Conservation (phyloP, 305 asterid genomes). For the Fraxinus albicans region DNA sequence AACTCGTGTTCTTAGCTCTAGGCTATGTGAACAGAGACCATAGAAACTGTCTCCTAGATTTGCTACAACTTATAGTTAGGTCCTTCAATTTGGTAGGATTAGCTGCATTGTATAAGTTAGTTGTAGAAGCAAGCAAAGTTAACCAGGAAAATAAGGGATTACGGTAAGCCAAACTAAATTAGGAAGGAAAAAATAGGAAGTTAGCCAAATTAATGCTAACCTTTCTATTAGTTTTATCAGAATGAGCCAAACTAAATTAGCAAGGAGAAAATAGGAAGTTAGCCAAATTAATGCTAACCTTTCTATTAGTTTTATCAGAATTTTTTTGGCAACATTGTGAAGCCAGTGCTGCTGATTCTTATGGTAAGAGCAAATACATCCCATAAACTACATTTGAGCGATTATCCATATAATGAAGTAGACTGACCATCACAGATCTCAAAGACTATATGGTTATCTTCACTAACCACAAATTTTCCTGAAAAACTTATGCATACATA, state of each 20-base stretch:
- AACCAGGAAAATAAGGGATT: slow-evolving; percentile 3
- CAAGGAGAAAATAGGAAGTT: slow-evolving; percentile 2
- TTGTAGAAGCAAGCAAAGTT: slow-evolving; percentile 1
- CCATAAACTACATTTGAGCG: not conserved
- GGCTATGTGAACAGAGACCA: slow-evolving; percentile 10
- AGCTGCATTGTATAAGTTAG: not conserved
- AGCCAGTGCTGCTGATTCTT: slow-evolving; percentile 5
- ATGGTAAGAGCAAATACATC: not conserved
- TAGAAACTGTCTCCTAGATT: not conserved
- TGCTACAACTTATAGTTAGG: slow-evolving; percentile 6
- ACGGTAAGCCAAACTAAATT: slow-evolving; percentile 10
- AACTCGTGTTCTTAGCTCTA: slow-evolving; percentile 9
- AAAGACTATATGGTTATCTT: not conserved
- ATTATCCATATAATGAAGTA: not conserved
- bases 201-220: slow-evolving; percentile 5
- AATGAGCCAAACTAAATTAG: slow-evolving; percentile 13
- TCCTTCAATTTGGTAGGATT: slow-evolving; percentile 5
- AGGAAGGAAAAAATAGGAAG: slow-evolving; percentile 10
- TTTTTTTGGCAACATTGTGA: not conserved
- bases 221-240: slow-evolving; percentile 14
- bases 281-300: slow-evolving; percentile 15
- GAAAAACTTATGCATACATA: not conserved
- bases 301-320: slow-evolving; percentile 7
- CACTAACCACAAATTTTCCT: not conserved
- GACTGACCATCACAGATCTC: not conserved